Conservation (phyloP, 2,329 filamentous ascomycete genomes). For the Fusarium nygamai region DNA sequence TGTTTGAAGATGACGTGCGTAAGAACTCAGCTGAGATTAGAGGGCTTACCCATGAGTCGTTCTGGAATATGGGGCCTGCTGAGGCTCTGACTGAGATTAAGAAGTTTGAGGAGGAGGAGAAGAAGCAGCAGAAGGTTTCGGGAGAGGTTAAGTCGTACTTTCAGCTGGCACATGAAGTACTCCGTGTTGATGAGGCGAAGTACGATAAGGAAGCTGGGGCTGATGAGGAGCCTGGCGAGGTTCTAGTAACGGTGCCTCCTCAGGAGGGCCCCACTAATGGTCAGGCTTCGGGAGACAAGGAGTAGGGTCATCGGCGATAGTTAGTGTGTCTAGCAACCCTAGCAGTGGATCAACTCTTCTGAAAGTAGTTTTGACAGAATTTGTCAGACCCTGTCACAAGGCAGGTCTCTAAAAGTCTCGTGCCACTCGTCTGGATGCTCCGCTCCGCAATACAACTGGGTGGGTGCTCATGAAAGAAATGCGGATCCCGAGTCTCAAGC, state of each 20-base stretch:
- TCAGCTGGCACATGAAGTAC: not conserved
- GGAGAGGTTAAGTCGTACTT: not conserved
- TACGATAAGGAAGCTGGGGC: not conserved
- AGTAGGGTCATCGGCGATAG: not conserved
- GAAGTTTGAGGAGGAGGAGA: not conserved
- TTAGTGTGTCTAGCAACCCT: rapidly evolving
- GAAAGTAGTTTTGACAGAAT: not conserved
- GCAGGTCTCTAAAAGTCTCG: rapidly evolving
- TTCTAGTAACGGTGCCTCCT: not conserved
- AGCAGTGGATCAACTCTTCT: not conserved
- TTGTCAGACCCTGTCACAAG: rapidly evolving
- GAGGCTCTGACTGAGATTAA: not conserved
- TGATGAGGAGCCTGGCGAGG: not conserved
- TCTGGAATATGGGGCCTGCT: not conserved
- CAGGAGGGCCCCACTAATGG: not conserved
- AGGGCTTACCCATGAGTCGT: rapidly evolving
- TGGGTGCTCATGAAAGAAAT: rapidly evolving
- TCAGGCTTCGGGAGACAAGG: rapidly evolving
- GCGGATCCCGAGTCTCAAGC: not conserved
- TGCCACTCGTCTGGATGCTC: rapidly evolving
- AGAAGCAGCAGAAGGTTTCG: not conserved
- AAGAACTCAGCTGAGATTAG: not conserved
- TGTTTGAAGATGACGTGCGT: not conserved
- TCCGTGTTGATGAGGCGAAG: not conserved
- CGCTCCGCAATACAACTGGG: rapidly evolving